Evolutionary conservation across 2,329 filamentous ascomycete species (phyloP), one percentile per base, ranked within the genome.

Genomic region (Karstenula rhodostoma): DNA sequence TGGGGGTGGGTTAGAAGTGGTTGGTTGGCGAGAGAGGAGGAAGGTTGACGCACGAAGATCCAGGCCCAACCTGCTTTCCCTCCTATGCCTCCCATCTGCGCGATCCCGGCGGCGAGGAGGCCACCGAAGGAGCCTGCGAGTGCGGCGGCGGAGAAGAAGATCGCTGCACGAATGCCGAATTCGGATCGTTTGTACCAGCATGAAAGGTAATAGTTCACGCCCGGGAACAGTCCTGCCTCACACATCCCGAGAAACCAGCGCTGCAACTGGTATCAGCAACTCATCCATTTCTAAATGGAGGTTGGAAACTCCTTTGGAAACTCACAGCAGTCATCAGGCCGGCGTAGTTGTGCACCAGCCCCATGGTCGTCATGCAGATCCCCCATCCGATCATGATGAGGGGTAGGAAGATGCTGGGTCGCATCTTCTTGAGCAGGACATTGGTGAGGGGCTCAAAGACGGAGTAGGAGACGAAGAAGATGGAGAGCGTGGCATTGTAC

Each of bases 121-220:
- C 87, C 86, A 53, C 85, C 85, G 70, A 89, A 89, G 1, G 87
- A 86, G 23, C 85, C 85, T 0, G 86, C 86, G 17, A 88, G 74
- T 10, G 84, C 83, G 1, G 85, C 84, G 19, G 44, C 82, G 85
- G 68, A 85, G 88, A 69, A 88, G 89, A 6, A 89, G 77, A 4
- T 85, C 84, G 46, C 88, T 83, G 4, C 86, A 79, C 53, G 84
- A 87, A 56, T 87, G 85, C 47, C 84, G 78, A 23, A 47, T 68
- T 89, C 86, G 49, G 84, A 81, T 13, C 84, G 79, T 60, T 85
- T 86, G 63, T 89, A 89, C 85, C 87, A 89, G 79, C 87, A 87
- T 0, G 84, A 86, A 3, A 89, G 77, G 58, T 88, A 85, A 68
- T 85, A 87, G 13, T 86, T 74, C 0, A 78, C 75, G 1, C 77